Evolutionary conservation across 2,329 filamentous ascomycete species (phyloP), one percentile per base, ranked within the genome.

Genomic region (Thelonectria olida): DNA sequence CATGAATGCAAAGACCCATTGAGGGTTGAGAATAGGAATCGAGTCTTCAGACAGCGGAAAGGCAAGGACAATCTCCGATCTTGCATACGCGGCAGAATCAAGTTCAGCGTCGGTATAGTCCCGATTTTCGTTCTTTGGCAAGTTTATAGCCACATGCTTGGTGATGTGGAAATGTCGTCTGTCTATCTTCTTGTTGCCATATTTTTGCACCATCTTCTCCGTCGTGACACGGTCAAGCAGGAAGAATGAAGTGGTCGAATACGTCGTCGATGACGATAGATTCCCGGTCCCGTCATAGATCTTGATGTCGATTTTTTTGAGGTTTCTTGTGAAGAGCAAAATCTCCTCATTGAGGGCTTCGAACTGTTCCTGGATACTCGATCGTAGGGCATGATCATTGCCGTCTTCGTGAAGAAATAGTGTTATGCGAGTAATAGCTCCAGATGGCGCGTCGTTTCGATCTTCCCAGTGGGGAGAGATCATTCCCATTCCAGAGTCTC

Each of bases 401-500:
- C 69, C 71, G 15, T 70, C 56, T 2, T 75, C 58, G 52, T 78
- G 74, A 1, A 81, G 70, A 19, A 64, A 69, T 0, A 83, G 69
- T 0, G 76, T 81, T 4, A 81, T 78, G 7, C 76, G 73, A 1
- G 79, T 82, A 1, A 69, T 31, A 4, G 53, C 61, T 4, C 22
- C 15, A 1, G 42, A 36, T 1, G 73, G 41, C 1, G 36, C 19
- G 2, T 72, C 68, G 2, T 42, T 61, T 1, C 60, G 27, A 2
- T 75, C 68, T 15, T 74, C 53, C 84, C 83, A 82, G 2, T 75
- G 58, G 1, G 79, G 80, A 0, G 78, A 79, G 1, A 85, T 78
- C 82, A 86, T 86, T 1, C 83, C 84, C 34, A 86, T 71, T 1
- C 83, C 84, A 1, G 76, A 74, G 2, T 82, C 79, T 0, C 76